Conservation (phyloP, 352 stramenopile genomes). For the Plasmopara viticola region DNA sequence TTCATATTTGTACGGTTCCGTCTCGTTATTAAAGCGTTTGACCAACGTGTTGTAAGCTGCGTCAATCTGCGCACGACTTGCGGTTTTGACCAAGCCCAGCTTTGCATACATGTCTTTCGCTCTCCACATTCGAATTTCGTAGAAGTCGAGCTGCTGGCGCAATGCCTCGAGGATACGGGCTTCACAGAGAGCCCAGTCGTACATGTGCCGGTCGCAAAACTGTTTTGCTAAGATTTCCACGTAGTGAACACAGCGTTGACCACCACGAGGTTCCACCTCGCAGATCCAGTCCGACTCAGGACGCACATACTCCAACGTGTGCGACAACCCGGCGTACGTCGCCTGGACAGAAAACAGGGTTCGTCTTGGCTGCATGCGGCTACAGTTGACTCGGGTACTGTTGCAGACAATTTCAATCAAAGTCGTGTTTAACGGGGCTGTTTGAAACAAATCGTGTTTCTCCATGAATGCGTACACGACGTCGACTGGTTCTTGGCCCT, state of each 20-base stretch:
- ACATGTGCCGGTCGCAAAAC: too few relatives aligned
- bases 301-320: constrained; percentile 74
- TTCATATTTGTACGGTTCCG: constrained; percentile 77
- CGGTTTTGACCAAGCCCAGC: constrained; percentile 66
- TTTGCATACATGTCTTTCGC: constrained; percentile 79
- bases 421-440: constrained; percentile 47
- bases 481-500: too few relatives aligned
- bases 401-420: constrained; percentile 66
- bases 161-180: too few relatives aligned
- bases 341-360: constrained; percentile 78
- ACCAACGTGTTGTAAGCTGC: too few relatives aligned
- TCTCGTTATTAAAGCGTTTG: constrained; percentile 61
- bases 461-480: too few relatives aligned
- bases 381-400: constrained; percentile 57
- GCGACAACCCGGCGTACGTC: constrained; percentile 56
- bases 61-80: constrained; percentile 55
- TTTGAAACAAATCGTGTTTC: too few relatives aligned
- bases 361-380: constrained; percentile 42
- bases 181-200: too few relatives aligned
- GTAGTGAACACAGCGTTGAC: constrained; percentile 68
- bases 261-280: constrained; percentile 32
- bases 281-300: constrained; percentile 77
- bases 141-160: constrained; percentile 9
- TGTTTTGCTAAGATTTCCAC: too few relatives aligned
- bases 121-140: constrained; percentile 73